A percentile compares a stretch with the other conserved stretches of the same genome.
Evolutionary conservation across 2,329 filamentous ascomycete genomes (phyloP).

Genomic region (Amauroascus niger): DNA sequence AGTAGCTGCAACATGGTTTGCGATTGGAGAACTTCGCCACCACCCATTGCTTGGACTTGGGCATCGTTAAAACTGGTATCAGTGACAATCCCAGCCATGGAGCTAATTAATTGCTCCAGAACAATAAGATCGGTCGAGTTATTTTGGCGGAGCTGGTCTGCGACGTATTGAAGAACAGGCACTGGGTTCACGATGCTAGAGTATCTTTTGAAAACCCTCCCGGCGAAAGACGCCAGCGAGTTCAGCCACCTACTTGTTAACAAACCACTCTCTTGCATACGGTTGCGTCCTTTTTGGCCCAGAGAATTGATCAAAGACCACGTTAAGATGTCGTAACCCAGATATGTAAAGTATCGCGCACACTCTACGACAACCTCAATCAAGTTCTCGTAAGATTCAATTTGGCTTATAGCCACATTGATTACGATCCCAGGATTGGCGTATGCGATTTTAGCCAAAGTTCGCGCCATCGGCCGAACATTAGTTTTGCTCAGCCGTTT

Average conservation of each 20-base stretch:
- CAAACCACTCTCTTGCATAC: slow-evolving; percentile 55
- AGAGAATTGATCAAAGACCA: slow-evolving; percentile 79
- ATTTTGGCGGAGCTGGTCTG: slow-evolving; percentile 67
- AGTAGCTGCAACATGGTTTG: slow-evolving; percentile 71
- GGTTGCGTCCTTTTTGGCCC: slow-evolving; percentile 47
- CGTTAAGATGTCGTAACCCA: slow-evolving; percentile 86
- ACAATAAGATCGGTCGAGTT: slow-evolving; percentile 89
- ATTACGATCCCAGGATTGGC: slow-evolving; percentile 88
- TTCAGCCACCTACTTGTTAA: slow-evolving; percentile 88
- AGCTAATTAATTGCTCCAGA: slow-evolving; percentile 76
- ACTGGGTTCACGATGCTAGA: slow-evolving; percentile 64
- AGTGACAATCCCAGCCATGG: slow-evolving; percentile 88
- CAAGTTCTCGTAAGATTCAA: slow-evolving; percentile 88
- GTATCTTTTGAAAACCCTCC: slow-evolving; percentile 80
- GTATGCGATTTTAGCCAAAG: slow-evolving; percentile 83
- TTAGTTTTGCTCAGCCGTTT: slow-evolving; percentile 87
- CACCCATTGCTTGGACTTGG: slow-evolving; percentile 79
- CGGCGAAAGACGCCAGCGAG: slow-evolving; percentile 81
- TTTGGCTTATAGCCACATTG: slow-evolving; percentile 75
- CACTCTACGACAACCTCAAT: slow-evolving; percentile 93
- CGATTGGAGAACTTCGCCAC: slow-evolving; percentile 66
- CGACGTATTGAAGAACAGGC: slow-evolving; percentile 82
- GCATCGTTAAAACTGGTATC: slow-evolving; percentile 80
- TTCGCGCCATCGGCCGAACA: slow-evolving; percentile 72
- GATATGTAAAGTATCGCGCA: slow-evolving; percentile 80